Conservation (phyloP, 179 eudicot genomes). For the Amaranthus tricolor region DNA sequence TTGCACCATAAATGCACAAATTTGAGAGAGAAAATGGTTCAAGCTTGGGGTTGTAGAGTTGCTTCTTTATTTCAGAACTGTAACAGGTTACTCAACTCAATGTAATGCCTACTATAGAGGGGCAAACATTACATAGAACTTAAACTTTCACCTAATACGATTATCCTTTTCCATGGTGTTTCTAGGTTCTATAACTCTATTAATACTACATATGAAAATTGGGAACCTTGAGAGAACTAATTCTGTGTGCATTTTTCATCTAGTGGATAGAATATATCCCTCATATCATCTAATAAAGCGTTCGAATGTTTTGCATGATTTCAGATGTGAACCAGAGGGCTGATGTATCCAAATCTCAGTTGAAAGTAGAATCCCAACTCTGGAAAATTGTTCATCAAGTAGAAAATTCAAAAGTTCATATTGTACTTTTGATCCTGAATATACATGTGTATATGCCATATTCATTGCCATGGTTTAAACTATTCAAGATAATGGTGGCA, state of each 20-base stretch:
- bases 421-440: background rate
- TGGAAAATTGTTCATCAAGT: background rate
- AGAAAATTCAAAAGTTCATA: background rate
- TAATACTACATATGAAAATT: background rate
- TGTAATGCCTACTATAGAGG: background rate
- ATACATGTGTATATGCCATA: background rate
- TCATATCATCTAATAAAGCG: background rate
- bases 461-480: background rate
- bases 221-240: background rate
- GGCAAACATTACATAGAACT: background rate
- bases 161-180: background rate
- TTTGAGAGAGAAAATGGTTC: background rate
- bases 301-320: background rate
- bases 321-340: background rate
- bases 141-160: background rate
- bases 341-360: background rate
- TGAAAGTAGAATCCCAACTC: background rate
- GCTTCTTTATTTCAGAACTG: background rate
- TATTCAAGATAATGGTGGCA: background rate
- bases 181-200: background rate
- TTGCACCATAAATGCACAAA: slow-evolving; percentile 15
- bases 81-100: background rate
- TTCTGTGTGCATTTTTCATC: background rate
- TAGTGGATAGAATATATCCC: background rate
- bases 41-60: background rate